Evolutionary conservation across 129 eudicot species (phyloP).

Genomic region (Flaveria sonorensis): DNA sequence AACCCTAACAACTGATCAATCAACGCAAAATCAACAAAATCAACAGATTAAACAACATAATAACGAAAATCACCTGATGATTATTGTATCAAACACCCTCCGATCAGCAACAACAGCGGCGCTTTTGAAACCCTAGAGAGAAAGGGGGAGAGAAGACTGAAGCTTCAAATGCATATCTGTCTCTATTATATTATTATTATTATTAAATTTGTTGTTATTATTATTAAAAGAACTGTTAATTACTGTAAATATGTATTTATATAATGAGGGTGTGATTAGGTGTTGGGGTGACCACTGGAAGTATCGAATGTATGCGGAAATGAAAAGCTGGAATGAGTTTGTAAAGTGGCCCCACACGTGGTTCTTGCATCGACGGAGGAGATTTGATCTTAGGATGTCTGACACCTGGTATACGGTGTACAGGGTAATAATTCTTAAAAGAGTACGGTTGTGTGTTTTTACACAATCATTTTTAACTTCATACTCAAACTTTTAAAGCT

Average conservation of each 20-base stretch:
- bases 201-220: too few relatives aligned
- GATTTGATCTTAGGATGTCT: constrained; percentile 1
- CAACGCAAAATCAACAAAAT: constrained; percentile 1
- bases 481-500: not conserved
- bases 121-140: constrained; percentile 83
- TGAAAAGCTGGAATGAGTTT: not conserved
- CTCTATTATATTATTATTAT: constrained; percentile 13
- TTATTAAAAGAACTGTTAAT: constrained; percentile 27
- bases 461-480: not conserved
- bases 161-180: constrained; percentile 36
- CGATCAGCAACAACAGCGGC: constrained; percentile 52
- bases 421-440: constrained; percentile 6
- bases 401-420: constrained; percentile 23
- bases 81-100: constrained; percentile 31
- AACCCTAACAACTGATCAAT: constrained; percentile 22
- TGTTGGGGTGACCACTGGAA: constrained; percentile 31
- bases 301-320: constrained; percentile 15
- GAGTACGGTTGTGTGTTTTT: not conserved
- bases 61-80: constrained; percentile 34
- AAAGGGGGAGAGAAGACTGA: constrained; percentile 29
- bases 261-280: constrained; percentile 25
- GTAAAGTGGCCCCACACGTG: constrained; percentile 14
- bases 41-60: not conserved
- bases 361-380: constrained; percentile 20
- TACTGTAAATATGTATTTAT: constrained; percentile 8